These are phyloP conservation scores for Kwoniella bestiolae DNA, from an alignment of 768 basidiomycete genomes.

Conservation along the genomic window DNA sequence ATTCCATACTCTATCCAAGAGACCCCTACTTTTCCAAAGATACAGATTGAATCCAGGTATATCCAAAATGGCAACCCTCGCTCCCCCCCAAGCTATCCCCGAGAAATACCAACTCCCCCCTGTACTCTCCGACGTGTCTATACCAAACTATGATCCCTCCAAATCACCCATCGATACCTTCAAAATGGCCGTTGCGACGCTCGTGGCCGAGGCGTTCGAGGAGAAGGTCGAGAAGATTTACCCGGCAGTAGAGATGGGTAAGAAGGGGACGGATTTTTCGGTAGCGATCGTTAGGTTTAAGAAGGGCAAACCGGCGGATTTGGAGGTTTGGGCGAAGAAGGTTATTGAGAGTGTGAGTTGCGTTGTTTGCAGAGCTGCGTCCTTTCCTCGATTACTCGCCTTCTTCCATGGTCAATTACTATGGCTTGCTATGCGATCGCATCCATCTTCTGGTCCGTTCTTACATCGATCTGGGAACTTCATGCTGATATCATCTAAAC, in stretches of 20 bases:
- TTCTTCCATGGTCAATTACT: not conserved
- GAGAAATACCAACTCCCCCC: slow-evolving; percentile 39
- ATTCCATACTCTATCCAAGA: not conserved
- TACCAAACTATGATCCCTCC: slow-evolving; percentile 30
- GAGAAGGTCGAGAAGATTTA: slow-evolving; percentile 72
- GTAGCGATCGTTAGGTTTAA: slow-evolving; percentile 90
- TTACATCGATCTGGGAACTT: no score
- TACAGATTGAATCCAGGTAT: not conserved
- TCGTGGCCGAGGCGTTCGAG: slow-evolving; percentile 48
- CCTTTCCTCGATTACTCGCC: not conserved
- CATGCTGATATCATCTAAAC: not conserved
- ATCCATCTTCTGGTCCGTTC: no score
- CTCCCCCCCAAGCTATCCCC: slow-evolving; percentile 17
- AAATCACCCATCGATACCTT: slow-evolving; percentile 45
- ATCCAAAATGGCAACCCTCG: slow-evolving; percentile 14
- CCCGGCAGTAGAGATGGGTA: slow-evolving; percentile 82
- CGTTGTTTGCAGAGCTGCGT: not conserved
- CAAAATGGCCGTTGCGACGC: slow-evolving; percentile 47
- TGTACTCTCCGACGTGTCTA: slow-evolving; percentile 26
- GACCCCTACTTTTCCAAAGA: not conserved
- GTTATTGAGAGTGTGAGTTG: slow-evolving; percentile 72
- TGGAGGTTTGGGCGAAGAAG: slow-evolving; percentile 71
- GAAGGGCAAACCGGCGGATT: slow-evolving; percentile 68
- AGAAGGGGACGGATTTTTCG: slow-evolving; percentile 92
- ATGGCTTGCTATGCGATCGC: no score